These are phyloP conservation scores for Cyberlindnera subsufficiens DNA, from an alignment of 805 yeast species.

Conservation along the genomic window DNA sequence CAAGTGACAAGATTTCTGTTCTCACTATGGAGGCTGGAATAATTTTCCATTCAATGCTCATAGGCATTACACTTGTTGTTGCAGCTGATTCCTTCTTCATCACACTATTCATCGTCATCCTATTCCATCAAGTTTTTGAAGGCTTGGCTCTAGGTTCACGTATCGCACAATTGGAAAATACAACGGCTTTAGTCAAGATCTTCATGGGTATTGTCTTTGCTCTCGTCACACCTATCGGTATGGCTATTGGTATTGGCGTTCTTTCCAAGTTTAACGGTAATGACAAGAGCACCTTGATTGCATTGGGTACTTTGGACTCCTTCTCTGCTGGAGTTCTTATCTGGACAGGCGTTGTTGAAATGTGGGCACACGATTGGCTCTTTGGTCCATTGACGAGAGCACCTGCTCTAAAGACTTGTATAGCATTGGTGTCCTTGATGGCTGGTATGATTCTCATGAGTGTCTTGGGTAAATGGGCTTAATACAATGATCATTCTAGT, in stretches of 20 bases:
- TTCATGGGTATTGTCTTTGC: conserved; percentile 43
- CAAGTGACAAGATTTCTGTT: conserved; percentile 24
- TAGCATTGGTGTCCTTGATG: conserved; percentile 41
- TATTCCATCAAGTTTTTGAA: conserved; percentile 75
- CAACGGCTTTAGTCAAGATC: conserved; percentile 42
- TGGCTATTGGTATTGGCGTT: conserved; percentile 73
- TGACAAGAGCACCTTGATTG: conserved; percentile 50
- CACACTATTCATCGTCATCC: conserved; percentile 56
- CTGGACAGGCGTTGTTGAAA: conserved; percentile 70
- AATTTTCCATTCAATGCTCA: conserved; percentile 72
- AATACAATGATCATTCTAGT: conserved; percentile 1
- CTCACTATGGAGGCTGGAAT: conserved; percentile 69
- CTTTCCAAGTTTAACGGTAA: conserved; percentile 52
- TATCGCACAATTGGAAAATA: conserved; percentile 39
- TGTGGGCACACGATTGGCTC: conserved; percentile 66
- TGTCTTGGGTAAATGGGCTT: conserved; percentile 69
- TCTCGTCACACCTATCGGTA: conserved; percentile 64
- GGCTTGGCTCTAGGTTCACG: conserved; percentile 83
- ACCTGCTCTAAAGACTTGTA: conserved; percentile 38
- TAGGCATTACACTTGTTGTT: conserved; percentile 71
- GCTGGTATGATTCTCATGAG: conserved; percentile 71
- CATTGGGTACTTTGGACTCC: conserved; percentile 66
- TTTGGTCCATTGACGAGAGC: conserved; percentile 51
- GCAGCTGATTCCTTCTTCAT: conserved; percentile 63
- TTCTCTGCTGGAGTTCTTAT: conserved; percentile 70